Percentiles rank a stretch among this genome's conserved stretches.
These are phyloP conservation scores for Hypoxylon rickii DNA, from an alignment of 495 filamentous ascomycete species.

Conservation along the genomic window DNA sequence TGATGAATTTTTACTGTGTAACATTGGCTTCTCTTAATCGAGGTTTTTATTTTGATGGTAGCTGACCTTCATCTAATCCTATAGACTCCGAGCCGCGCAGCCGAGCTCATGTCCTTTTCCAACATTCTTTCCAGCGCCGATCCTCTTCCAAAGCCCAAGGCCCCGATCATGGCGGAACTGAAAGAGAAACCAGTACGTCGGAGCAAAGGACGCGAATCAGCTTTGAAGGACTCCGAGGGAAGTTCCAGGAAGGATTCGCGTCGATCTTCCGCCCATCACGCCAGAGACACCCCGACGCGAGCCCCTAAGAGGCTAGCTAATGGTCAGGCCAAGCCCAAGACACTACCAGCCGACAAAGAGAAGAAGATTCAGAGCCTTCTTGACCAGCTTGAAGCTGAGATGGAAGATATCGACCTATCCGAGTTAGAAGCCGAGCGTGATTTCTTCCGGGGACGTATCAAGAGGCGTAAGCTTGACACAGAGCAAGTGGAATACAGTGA, in stretches of 20 bases:
- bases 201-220: slow-evolving; percentile 50
- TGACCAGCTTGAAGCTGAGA: slow-evolving; percentile 69
- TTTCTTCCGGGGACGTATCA: slow-evolving; percentile 59
- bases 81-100: slow-evolving; percentile 67
- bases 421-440: slow-evolving; percentile 64
- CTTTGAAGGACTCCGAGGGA: slow-evolving; percentile 43
- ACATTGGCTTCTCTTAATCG: too few species aligned
- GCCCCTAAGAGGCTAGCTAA: slow-evolving; percentile 57
- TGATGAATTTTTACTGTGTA: too few species aligned
- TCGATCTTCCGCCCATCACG: slow-evolving; percentile 46
- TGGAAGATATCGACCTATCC: slow-evolving; percentile 67
- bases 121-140: slow-evolving; percentile 84
- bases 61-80: slow-evolving; percentile 18
- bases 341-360: slow-evolving; percentile 65
- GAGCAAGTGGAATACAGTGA: slow-evolving; percentile 58
- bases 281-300: slow-evolving; percentile 52
- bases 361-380: slow-evolving; percentile 68
- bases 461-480: slow-evolving; percentile 65
- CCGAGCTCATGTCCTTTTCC: slow-evolving; percentile 89
- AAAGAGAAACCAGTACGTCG: slow-evolving; percentile 43
- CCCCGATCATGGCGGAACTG: slow-evolving; percentile 42
- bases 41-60: slow-evolving; percentile 18
- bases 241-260: slow-evolving; percentile 48
- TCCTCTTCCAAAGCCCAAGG: slow-evolving; percentile 54
- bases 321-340: slow-evolving; percentile 56